Base-by-base conservation (phyloP, 495 filamentous ascomycete genomes). In the Talaromyces nanjingensis region DNA sequence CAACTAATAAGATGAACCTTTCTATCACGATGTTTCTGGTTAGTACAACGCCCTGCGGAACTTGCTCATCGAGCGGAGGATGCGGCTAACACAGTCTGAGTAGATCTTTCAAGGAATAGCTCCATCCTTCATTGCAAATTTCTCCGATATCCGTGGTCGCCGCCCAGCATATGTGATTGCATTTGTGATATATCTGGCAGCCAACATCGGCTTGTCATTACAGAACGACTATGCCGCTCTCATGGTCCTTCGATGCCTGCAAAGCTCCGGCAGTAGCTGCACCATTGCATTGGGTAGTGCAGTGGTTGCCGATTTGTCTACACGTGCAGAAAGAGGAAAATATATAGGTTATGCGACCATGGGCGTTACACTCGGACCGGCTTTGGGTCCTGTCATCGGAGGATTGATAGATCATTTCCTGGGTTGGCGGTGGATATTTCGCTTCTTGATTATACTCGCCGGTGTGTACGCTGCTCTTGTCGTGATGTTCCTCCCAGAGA, bases 371-470 rank as follows among this genome's bases (percentile, higher is more conserved):
- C 39, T 77, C 8, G 84, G 82, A 0, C 83, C 85, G 3, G 76
- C 83, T 0, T 63, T 89, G 4, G 85, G 83, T 1, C 87, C 87
- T 0, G 77, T 89, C 0, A 78, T 91, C 18, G 89, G 89, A 2
- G 89, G 89, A 0, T 64, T 90, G 0, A 73, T 91, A 1, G 74
- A 79, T 8, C 78, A 89, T 33, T 88, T 83, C 54, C 75, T 91
- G 0, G 87, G 86, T 0, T 92, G 89, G 89, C 69, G 84, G 25
- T 77, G 82, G 55, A 88, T 90, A 49, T 93, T 92, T 69, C 91
- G 87, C 87, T 91, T 91, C 65, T 76, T 90, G 31, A 77, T 81
- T 55, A 90, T 91, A 52, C 68, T 86, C 29, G 74, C 78, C 12
- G 83, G 76, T 0, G 73, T 74, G 0, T 66, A 70, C n/a, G 62